Conservation (phyloP, 148 eudicot species). For the Cornus florida region DNA sequence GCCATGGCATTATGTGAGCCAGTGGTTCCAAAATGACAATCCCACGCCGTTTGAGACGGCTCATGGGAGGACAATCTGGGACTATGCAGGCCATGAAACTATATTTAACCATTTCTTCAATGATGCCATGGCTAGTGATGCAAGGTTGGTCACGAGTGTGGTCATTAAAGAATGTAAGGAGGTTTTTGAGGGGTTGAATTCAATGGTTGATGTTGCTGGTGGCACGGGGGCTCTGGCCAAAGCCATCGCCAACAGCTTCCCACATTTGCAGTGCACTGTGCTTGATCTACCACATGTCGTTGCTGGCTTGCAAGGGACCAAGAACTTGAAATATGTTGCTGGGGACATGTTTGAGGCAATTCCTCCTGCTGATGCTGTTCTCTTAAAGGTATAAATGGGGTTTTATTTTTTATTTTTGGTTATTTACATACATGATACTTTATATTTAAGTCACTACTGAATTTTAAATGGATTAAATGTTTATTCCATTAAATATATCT, state of each 20-base stretch:
- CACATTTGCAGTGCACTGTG: constrained; percentile 1
- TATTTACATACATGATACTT: too few species aligned
- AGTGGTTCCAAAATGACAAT: background rate
- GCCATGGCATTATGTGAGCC: constrained; percentile 4
- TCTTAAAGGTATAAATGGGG: too few species aligned
- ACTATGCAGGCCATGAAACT: background rate
- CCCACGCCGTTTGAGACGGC: constrained; percentile 18
- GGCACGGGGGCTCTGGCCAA: background rate
- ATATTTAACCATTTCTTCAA: too few species aligned
- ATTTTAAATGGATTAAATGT: too few species aligned
- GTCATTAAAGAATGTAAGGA: background rate
- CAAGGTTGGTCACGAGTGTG: constrained; percentile 15
- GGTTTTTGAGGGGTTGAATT: background rate
- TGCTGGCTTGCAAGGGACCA: background rate
- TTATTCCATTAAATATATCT: too few species aligned
- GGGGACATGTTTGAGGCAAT: constrained; percentile 16
- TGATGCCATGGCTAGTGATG: constrained; percentile 1
- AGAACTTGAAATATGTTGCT: background rate
- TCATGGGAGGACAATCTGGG: constrained; percentile 9
- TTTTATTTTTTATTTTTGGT: too few species aligned
- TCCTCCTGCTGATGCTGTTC: background rate
- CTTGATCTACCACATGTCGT: constrained; percentile 17
- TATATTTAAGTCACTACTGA: too few species aligned
- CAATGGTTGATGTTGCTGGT: background rate
- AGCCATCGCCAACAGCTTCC: background rate